Evolutionary conservation across 2,329 filamentous ascomycete species (phyloP), one percentile per base, ranked within the genome.

Genomic region (Beauveria bassiana): DNA sequence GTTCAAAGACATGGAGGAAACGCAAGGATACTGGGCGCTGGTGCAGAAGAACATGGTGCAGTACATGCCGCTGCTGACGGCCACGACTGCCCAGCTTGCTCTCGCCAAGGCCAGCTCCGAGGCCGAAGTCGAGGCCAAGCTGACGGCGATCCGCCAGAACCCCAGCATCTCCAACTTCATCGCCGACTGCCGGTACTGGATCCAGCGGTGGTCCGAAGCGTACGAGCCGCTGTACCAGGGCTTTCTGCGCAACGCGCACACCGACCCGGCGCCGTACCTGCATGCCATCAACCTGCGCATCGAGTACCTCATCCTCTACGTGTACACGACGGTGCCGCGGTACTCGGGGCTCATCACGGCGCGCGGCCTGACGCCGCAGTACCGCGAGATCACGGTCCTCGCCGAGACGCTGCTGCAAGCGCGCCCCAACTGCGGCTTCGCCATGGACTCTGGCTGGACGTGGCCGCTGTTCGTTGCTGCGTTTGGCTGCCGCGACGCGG

Each of bases 371-470:
- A 79, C 76, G 4, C 74, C 76, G 0, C 70, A 75, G 43, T 78
- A 79, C 63, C 71, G 67, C 16, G 77, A 79, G 65, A 73, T 79
- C 22, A 77, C 73, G 38, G 62, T 63, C 1, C 70, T 77, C 6
- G 70, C 72, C 6, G 74, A 75, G 60, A 72, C 70, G 2, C 62
- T 79, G 3, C 71, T 79, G 26, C 64, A 65, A 28, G 67, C 69
- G 12, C 70, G 72, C 14, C 72, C 68, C 12, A 75, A 66, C 61
- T 74, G 73, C n/a, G 70, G 70, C 56, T 79, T 79, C 62, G 72
- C 77, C 1, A 76, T 79, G 74, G 77, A 79, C 62, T 73, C 75
- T 2, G 78, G 78, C 0, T 77, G 75, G 67, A 77, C 76, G 7
- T 77, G 77, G 75, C 75, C 76, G 0, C 67, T 80, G 4, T 76